Evolutionary conservation across 495 filamentous ascomycete genomes (phyloP).

Genomic region (Tuber umbilicatum): DNA sequence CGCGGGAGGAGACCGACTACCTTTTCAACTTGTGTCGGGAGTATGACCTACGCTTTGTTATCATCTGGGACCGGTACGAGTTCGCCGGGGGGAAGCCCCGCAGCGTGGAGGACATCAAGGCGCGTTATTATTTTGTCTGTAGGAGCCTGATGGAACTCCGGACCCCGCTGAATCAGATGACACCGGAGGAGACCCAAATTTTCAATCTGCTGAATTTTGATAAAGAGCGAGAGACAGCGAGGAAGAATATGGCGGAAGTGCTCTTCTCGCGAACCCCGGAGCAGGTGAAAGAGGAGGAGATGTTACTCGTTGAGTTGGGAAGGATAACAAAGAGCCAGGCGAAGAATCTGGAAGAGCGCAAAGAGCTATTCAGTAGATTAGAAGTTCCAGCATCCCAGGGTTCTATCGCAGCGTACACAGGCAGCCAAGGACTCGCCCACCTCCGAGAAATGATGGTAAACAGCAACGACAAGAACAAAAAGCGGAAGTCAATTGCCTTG

Average conservation of each 20-base stretch:
- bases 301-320: conserved; percentile 78
- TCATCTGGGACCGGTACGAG: conserved; percentile 92
- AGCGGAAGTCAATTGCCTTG: conserved; percentile 50
- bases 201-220: conserved; percentile 88
- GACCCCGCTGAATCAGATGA: conserved; percentile 79
- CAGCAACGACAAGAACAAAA: conserved; percentile 78
- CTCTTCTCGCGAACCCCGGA: conserved; percentile 73
- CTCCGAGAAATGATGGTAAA: conserved; percentile 70
- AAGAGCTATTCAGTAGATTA: conserved; percentile 81
- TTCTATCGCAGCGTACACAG: conserved; percentile 63
- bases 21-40: conserved; percentile 65
- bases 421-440: conserved; percentile 67
- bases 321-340: conserved; percentile 78
- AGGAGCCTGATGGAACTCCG: conserved; percentile 77
- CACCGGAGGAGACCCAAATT: conserved; percentile 64
- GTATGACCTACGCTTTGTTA: conserved; percentile 77
- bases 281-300: conserved; percentile 84
- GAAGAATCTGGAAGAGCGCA: conserved; percentile 73
- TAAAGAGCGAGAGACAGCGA: conserved; percentile 61
- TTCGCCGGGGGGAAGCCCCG: conserved; percentile 51
- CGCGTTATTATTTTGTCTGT: conserved; percentile 78
- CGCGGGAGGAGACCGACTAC: conserved; percentile 87
- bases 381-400: conserved; percentile 67
- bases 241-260: conserved; percentile 76
- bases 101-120: conserved; percentile 83